These are phyloP conservation scores for Saturnispora bothae DNA, from an alignment of 805 yeast species.

Conservation along the genomic window DNA sequence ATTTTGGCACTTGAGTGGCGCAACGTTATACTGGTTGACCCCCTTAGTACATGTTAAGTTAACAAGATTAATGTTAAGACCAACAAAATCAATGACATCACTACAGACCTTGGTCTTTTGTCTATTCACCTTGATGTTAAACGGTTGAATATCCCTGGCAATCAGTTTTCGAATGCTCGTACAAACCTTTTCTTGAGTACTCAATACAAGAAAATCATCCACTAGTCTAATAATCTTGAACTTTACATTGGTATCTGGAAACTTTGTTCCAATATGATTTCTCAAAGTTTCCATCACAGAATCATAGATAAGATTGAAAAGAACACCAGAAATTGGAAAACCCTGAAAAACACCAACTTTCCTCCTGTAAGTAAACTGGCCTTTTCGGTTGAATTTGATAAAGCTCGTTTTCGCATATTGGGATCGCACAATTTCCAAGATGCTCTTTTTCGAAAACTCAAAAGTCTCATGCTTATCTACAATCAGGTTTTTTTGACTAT, in stretches of 20 bases:
- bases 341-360: constrained; percentile 79
- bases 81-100: constrained; percentile 31
- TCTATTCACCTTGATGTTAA: constrained; percentile 31
- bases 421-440: constrained; percentile 34
- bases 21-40: constrained; percentile 9
- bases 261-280: constrained; percentile 14
- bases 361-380: constrained; percentile 32
- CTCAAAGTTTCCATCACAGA: constrained; percentile 32
- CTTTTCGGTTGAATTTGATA: constrained; percentile 20
- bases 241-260: neutral
- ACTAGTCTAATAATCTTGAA: constrained; percentile 53
- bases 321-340: constrained; percentile 57
- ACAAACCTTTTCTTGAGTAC: constrained; percentile 32
- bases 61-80: constrained; percentile 27
- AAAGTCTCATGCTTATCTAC: constrained; percentile 14
- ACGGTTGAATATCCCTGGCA: constrained; percentile 31
- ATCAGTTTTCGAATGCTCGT: constrained; percentile 22
- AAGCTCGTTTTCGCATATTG: constrained; percentile 47
- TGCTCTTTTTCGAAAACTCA: constrained; percentile 31
- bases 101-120: constrained; percentile 28
- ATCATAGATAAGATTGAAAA: constrained; percentile 69
- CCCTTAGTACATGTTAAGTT: constrained; percentile 29
- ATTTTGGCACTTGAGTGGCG: constrained; percentile 9
- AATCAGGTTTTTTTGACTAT: neutral
- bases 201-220: constrained; percentile 75